Conservation (phyloP, 768 basidiomycete genomes). For the Rhizopogon vulgaris region DNA sequence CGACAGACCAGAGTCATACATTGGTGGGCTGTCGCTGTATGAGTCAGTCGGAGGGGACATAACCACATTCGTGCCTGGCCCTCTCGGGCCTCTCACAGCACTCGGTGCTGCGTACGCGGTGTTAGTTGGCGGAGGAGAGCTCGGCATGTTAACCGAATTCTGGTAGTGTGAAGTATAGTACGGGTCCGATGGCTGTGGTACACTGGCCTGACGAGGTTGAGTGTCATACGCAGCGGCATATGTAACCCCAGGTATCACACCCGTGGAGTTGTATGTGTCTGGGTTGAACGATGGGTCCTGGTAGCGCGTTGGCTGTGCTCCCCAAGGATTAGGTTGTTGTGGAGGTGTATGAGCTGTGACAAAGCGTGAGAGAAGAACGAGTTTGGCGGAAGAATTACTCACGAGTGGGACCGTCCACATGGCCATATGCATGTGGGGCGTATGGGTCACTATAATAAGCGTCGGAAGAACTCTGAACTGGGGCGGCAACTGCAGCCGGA, state of each 20-base stretch:
- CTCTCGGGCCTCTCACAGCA: constrained; percentile 39
- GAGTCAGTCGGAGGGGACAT: constrained; percentile 17
- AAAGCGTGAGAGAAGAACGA: constrained; percentile 3
- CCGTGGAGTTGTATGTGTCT: constrained; percentile 35
- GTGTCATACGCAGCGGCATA: constrained; percentile 11
- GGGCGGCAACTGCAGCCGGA: constrained; percentile 16
- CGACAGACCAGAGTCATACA: constrained; percentile 52
- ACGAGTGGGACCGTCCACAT: constrained; percentile 51
- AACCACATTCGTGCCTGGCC: constrained; percentile 23
- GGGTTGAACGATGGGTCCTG: constrained; percentile 24
- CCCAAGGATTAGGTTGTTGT: constrained; percentile 34
- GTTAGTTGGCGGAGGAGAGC: constrained; percentile 35
- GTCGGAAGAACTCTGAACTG: constrained; percentile 15
- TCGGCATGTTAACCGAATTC: constrained; percentile 13
- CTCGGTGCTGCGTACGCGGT: constrained; percentile 27
- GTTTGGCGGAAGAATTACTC: constrained; percentile 19
- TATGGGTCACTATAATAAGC: constrained; percentile 23
- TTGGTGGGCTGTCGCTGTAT: constrained; percentile 56
- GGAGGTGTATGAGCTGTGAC: constrained; percentile 46
- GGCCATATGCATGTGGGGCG: constrained; percentile 40
- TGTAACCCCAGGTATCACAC: constrained; percentile 8
- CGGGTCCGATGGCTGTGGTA: constrained; percentile 32
- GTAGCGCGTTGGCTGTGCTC: constrained; percentile 14
- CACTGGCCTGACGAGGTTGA: constrained; percentile 23
- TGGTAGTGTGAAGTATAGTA: constrained; percentile 21